phyloP scores from a whole-genome alignment of 1,139 yeast genomes.

The Kodamaea arcana region DNA sequence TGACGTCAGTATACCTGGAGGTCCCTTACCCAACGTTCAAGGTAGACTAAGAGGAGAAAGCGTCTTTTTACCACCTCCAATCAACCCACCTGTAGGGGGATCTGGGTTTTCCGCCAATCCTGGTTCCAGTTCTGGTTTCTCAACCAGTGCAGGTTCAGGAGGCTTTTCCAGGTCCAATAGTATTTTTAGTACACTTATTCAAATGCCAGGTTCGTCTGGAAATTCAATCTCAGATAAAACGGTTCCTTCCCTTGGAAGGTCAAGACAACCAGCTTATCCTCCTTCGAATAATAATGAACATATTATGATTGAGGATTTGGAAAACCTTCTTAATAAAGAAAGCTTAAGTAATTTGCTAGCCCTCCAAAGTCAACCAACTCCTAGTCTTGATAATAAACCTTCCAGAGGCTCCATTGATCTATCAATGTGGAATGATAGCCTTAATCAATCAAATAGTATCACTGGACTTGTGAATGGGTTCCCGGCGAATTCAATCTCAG shows the following conservation, averaged over 20 bases:
- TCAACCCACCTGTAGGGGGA: slow-evolving; percentile 5
- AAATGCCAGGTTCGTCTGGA: slow-evolving; percentile 33
- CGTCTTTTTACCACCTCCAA: slow-evolving; percentile 24
- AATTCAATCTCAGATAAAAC: slow-evolving; percentile 30
- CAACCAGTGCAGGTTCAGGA: slow-evolving; percentile 1
- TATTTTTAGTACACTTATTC: slow-evolving; percentile 40
- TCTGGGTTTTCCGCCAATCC: background rate
- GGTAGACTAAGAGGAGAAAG: slow-evolving; percentile 20
- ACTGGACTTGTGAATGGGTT: slow-evolving; percentile 10
- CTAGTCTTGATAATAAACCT: slow-evolving; percentile 6
- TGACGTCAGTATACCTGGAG: background rate
- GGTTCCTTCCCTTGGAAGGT: slow-evolving; percentile 7
- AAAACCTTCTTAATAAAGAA: slow-evolving; percentile 41
- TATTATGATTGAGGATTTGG: slow-evolving; percentile 38
- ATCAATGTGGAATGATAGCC: slow-evolving; percentile 19
- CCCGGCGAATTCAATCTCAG: slow-evolving; percentile 25
- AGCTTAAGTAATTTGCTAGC: slow-evolving; percentile 32
- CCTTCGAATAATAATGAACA: slow-evolving; percentile 18
- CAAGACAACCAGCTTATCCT: slow-evolving; percentile 14
- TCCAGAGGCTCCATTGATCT: slow-evolving; percentile 24
- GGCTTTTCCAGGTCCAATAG: slow-evolving; percentile 34
- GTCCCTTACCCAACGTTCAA: slow-evolving; percentile 2
- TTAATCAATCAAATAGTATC: slow-evolving; percentile 5
- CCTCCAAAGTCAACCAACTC: slow-evolving; percentile 8
- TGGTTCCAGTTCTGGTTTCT: background rate